These are phyloP conservation scores for Middelhovenomyces tepae DNA, from an alignment of 805 yeast genomes.

Conservation along the genomic window DNA sequence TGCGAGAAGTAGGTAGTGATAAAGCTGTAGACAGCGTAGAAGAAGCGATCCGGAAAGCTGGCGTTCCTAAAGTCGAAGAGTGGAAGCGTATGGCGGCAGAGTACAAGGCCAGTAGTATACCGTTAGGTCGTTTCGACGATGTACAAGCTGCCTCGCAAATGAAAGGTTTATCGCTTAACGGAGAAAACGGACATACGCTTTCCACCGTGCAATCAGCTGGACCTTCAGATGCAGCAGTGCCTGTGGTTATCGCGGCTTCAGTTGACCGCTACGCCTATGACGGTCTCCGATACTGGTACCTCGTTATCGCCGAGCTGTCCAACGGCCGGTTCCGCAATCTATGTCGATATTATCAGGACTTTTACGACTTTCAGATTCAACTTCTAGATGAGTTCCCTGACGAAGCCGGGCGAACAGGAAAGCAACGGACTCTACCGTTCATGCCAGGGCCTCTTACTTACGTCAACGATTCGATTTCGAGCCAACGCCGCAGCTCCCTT, in stretches of 20 bases:
- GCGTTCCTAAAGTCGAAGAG: conserved; percentile 86
- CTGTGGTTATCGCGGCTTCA: conserved; percentile 48
- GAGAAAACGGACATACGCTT: background rate
- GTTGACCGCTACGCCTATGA: conserved; percentile 76
- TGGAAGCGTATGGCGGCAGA: conserved; percentile 90
- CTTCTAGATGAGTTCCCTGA: conserved; percentile 76
- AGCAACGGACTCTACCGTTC: conserved; percentile 75
- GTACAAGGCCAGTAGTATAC: conserved; percentile 84
- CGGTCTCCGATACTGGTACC: conserved; percentile 84
- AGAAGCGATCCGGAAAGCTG: conserved; percentile 54
- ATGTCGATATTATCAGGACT: conserved; percentile 90
- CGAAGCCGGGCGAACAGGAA: conserved; percentile 83
- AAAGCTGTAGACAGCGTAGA: conserved; percentile 46
- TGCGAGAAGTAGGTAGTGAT: conserved; percentile 67
- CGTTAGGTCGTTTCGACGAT: conserved; percentile 45
- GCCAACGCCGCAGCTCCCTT: conserved; percentile 45
- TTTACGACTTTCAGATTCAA: conserved; percentile 84
- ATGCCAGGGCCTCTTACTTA: conserved; percentile 94
- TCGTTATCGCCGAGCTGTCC: conserved; percentile 56
- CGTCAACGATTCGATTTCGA: conserved; percentile 68
- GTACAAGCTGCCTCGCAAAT: conserved; percentile 11
- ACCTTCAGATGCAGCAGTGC: conserved; percentile 4
- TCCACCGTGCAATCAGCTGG: background rate
- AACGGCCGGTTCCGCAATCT: conserved; percentile 63
- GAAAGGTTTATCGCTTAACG: background rate